Evolutionary conservation across 768 basidiomycete species (phyloP).

Genomic region (Daedalea quercina): DNA sequence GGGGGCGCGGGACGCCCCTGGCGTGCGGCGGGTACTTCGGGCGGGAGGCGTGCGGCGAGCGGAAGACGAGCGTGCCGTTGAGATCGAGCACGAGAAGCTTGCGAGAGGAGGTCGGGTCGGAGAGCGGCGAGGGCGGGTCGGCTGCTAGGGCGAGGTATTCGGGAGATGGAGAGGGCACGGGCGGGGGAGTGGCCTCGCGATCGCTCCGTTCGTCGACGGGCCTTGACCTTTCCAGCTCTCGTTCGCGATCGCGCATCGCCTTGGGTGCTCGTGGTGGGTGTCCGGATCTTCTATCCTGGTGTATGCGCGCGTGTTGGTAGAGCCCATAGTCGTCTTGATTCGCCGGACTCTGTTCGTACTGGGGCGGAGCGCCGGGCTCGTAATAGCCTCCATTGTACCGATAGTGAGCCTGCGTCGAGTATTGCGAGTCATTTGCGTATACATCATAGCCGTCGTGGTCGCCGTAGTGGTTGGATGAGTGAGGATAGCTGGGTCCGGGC

Average conservation of each 20-base stretch:
- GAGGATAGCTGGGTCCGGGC: not conserved
- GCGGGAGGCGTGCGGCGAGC: constrained; percentile 33
- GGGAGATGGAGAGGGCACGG: constrained; percentile 23
- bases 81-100: constrained; percentile 74
- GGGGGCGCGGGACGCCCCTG: constrained; percentile 20
- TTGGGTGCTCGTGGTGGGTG: not conserved
- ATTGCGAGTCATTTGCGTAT: no score
- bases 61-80: constrained; percentile 67
- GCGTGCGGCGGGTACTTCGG: not conserved
- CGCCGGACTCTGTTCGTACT: no score
- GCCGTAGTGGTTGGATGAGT: not conserved
- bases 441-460: not conserved
- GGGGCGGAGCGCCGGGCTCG: no score
- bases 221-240: not conserved
- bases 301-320: not conserved
- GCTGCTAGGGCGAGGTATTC: constrained; percentile 30
- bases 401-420: no score
- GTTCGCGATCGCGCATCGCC: not conserved
- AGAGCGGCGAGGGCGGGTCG: constrained; percentile 20
- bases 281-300: not conserved
- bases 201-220: not conserved
- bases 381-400: no score
- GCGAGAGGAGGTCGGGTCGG: constrained; percentile 27
- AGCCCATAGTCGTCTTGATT: no score
- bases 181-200: constrained; percentile 13